Evolutionary conservation across 176 grass and related monocot species (phyloP), one percentile per base, ranked within the genome.

Genomic region (Rhipidocladum racemiflorum): DNA sequence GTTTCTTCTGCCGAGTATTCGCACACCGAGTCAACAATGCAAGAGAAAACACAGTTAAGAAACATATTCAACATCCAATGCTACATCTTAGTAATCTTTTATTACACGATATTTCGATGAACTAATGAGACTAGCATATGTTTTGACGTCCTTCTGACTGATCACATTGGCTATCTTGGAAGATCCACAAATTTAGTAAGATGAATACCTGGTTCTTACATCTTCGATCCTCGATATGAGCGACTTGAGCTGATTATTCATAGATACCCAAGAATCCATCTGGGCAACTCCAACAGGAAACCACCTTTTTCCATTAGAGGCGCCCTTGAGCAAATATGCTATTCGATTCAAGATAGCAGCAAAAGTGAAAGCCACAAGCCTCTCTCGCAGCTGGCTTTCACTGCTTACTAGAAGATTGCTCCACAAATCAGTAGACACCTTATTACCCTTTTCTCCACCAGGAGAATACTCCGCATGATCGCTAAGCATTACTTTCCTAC

Each of bases 291-390:
- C 90, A 76, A 89, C 61, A 43, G 86, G 90, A 46, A 89, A 85
- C 83, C 81, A 90, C 8, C 48, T 88, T 81, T 73, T 89, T 55
- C 67, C 77, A 74, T 53, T 69, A 62, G 44, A 70, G 64, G 78
- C 29, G 16, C 42, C 70, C 35, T 81, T 74, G 7, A 44, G 77
- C 66, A 68, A 44, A 74, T 20, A 46, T 56, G 78, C 62, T 69
- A 56, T 48, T 62, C 24, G 63, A 74, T 81, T 86, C 67, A 91
- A 36, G 72, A 88, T 86, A 81, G 63, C 71, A 38, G 36, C 34
- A 79, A 97, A 94, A 85, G 84, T 94, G 44, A 91, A 97, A 76
- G 79, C 81, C 51, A 94, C 83, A 66, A 94, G 75, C 82, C 95
- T 91, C 95, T 91, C 82, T 94, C 84, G 64, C 45, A 94, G 63